Evolutionary conservation across 2,329 filamentous ascomycete species (phyloP).

Genomic region (Diplodia seriata): DNA sequence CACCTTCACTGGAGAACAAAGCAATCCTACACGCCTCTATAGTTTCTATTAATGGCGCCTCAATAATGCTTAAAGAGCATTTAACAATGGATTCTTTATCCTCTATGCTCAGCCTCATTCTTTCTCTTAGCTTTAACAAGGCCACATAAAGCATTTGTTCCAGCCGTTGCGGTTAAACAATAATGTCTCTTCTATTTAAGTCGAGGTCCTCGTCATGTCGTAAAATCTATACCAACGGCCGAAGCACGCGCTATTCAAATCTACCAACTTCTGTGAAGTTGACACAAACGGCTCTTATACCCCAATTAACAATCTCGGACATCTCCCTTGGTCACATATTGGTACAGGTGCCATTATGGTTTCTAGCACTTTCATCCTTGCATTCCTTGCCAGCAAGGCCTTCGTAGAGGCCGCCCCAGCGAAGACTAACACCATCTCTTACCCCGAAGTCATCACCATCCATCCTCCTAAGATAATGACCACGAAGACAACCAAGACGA

Average conservation of each 20-base stretch:
- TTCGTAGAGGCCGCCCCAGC: constrained; percentile 1
- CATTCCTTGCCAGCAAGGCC: constrained; percentile 11
- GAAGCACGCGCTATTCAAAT: neutral
- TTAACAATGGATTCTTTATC: neutral
- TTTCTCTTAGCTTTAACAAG: neutral
- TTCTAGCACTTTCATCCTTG: neutral
- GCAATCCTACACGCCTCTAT: neutral
- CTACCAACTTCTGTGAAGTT: neutral
- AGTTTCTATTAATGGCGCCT: neutral
- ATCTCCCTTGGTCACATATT: no score
- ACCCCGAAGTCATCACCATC: constrained; percentile 13
- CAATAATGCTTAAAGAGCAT: neutral
- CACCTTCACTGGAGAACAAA: neutral
- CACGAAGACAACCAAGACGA: neutral
- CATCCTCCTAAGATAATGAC: neutral
- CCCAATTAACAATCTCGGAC: neutral
- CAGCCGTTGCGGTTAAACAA: neutral
- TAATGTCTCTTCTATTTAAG: neutral
- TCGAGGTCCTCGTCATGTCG: neutral
- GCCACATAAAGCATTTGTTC: neutral
- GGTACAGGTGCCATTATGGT: neutral
- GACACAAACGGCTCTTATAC: neutral
- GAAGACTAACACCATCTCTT: neutral
- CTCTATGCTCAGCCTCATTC: neutral
- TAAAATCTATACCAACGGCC: neutral